Evolutionary conservation across 345 rosid species (phyloP), one percentile per base, ranked within the genome.

Genomic region (Draba incana): DNA sequence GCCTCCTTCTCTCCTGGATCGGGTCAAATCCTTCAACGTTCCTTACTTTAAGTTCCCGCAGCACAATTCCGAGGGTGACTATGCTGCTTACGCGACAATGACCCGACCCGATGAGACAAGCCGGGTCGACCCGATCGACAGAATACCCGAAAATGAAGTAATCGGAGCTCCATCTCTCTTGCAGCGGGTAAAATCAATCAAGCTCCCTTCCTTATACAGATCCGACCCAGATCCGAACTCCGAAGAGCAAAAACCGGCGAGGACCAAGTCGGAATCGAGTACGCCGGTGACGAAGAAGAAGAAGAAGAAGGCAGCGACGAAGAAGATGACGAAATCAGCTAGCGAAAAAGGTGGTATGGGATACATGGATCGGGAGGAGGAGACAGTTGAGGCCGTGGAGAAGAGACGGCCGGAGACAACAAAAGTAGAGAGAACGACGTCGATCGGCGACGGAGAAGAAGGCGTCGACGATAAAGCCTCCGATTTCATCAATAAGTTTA

Each of bases 261-360:
- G 93, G 81, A 77, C 69, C 47, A 75, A 76, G 16, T 82, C 92
- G 24, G 90, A 81, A 61, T 46, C 77, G 57, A 77, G 12, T 20
- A 73, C 43, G 3, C 77, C 77, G 47, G 71, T 8, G 52, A 49
- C 0, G 69, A 71, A 54, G 76, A 75, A 37, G 10, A 76, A 75
- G 64, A 75, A 13, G 72, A 77, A 89, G 80, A 75, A 64, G 66
- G 59, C 57, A 58, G 48, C 65, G 33, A 81, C 68, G 61, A 56
- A 72, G 57, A 80, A 68, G 75, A 74, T 92, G 86, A 86, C 68
- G 83, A 92, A 79, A 75, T 86, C 93, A 4, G 86, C 83, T 12
- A 90, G 97, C 77, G 86, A 80, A 78, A 85, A 66, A 58, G 44
- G 52, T 23, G 62, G 60, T 5, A 0, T 42, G 9, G 58, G 67